Base-by-base conservation (phyloP, 176 grass and related monocot genomes). In the Pontederia paniculata region DNA sequence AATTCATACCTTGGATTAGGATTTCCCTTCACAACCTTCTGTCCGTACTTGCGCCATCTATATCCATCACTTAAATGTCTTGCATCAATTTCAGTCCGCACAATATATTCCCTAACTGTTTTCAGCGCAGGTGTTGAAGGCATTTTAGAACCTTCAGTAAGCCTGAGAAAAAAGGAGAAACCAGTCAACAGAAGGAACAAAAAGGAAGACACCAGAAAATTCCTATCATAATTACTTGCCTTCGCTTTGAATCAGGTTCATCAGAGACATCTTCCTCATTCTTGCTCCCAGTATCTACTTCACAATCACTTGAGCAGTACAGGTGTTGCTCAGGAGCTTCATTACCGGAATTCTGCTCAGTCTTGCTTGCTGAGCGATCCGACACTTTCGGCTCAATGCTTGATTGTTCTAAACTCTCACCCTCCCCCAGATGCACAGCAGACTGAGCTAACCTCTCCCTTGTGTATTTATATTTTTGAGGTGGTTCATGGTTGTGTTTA, bases 21-120 rank as follows among this genome's bases (percentile, higher is more conserved):
- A 74, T 93, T 98, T 62, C 94, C 94, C 70, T 98, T 98, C 46
- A 98, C 94, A 71, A 93, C 82, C 71, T 98, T 98, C 54, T 98
- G 94, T 52, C 94, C 94, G 60, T 98, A 98, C 58, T 98, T 98
- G 20, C 94, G 83, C 94, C 94, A 98, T 77, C 87, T 93, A 52
- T 98, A 98, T 45, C 94, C 94, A 73, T 98, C 94, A 50, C 70
- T 93, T 52, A 72, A 77, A 70, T 88, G 77, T 31, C 83, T 78
- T 57, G 75, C 80, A 46, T 65, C 57, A 54, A 19, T 61, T 72
- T 58, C 69, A 17, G 69, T 81, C 69, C 88, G 93, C 63, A 98
- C 80, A 63, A 93, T 72, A 70, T 83, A 81, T 59, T 93, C 94
- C 73, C 78, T 88, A 25, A 93, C 80, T 60, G 87, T 84, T 75